Conservation (phyloP, 1,139 yeast species). For the Yamadazyma pseudoaaseri region DNA sequence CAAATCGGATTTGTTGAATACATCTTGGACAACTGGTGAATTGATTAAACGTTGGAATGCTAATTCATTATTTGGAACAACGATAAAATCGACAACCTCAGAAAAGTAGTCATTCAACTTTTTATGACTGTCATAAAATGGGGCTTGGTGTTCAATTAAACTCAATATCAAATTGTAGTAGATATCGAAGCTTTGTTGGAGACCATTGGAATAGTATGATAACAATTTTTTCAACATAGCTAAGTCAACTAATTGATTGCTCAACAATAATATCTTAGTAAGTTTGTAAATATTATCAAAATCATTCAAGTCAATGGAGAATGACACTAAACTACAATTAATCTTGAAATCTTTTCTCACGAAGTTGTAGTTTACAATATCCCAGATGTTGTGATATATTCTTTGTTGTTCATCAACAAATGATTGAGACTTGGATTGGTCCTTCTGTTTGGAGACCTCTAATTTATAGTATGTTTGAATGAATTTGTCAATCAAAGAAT, state of each 20-base stretch:
- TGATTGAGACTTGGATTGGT: background rate
- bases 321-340: constrained; percentile 28
- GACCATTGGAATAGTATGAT: constrained; percentile 28
- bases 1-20: constrained; percentile 28
- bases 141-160: constrained; percentile 35
- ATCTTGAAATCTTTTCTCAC: constrained; percentile 35
- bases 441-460: constrained; percentile 12
- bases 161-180: constrained; percentile 35
- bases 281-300: constrained; percentile 36
- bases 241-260: constrained; percentile 29
- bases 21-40: constrained; percentile 28
- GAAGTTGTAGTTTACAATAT: constrained; percentile 33
- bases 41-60: constrained; percentile 19
- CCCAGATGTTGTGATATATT: constrained; percentile 27
- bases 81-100: constrained; percentile 20
- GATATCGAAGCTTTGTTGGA: constrained; percentile 23
- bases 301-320: constrained; percentile 36
- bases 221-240: constrained; percentile 29
- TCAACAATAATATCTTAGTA: constrained; percentile 36
- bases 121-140: constrained; percentile 23
- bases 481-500: constrained; percentile 29
- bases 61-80: constrained; percentile 6
- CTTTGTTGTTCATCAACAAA: constrained; percentile 5
- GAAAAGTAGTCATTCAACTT: constrained; percentile 32
- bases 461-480: constrained; percentile 20